These are phyloP conservation scores for Populus davidiana DNA, from an alignment of 345 rosid genomes.

Conservation along the genomic window DNA sequence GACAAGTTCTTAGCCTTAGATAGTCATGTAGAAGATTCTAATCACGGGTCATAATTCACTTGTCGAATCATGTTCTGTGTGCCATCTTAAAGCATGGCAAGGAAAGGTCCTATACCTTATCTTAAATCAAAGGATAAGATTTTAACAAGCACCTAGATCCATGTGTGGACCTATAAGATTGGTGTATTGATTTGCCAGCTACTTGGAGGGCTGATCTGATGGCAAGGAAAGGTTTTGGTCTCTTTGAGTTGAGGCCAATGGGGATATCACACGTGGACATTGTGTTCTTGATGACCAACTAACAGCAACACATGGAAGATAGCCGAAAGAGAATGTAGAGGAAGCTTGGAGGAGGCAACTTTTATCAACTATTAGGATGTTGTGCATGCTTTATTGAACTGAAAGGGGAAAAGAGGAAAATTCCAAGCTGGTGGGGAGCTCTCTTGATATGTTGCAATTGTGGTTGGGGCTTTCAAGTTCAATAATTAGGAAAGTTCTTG, in stretches of 20 bases:
- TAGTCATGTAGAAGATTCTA: neutral
- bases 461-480: neutral
- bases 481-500: too few species aligned
- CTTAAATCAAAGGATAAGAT: constrained; percentile 43
- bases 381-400: constrained; percentile 7
- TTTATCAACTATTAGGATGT: constrained; percentile 10
- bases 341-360: constrained; percentile 12
- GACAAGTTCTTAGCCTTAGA: neutral
- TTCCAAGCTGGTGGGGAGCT: constrained; percentile 18
- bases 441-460: constrained; percentile 2
- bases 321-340: neutral
- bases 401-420: constrained; percentile 1
- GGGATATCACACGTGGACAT: constrained; percentile 7
- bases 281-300: neutral
- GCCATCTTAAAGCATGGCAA: constrained; percentile 48
- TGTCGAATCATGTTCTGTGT: constrained; percentile 38
- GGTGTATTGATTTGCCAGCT: constrained; percentile 21
- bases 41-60: constrained; percentile 20
- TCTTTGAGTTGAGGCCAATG: constrained; percentile 2
- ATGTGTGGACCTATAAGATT: constrained; percentile 30
- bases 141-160: constrained; percentile 1
- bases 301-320: constrained; percentile 1
- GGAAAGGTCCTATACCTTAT: constrained; percentile 38
- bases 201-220: constrained; percentile 5
- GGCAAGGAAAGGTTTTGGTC: neutral